phyloP scores from a whole-genome alignment of 352 stramenopile species.

The Globisporangium camurandrum region DNA sequence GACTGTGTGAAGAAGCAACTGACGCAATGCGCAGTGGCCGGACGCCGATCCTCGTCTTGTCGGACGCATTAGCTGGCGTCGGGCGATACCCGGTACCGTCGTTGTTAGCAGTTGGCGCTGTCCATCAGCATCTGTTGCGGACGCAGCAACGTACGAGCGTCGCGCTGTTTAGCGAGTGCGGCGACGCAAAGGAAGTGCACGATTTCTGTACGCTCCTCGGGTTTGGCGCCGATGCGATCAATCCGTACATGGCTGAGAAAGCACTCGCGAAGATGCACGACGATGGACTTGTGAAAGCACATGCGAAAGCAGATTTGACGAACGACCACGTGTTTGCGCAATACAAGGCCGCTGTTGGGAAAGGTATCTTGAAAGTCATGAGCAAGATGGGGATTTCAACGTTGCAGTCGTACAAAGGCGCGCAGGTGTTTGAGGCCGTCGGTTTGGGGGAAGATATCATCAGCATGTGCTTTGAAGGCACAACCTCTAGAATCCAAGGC shows the following conservation, averaged over 20 bases:
- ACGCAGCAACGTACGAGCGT: conserved; percentile 88
- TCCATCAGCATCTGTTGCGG: conserved; percentile 94
- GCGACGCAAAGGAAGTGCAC: conserved; percentile 95
- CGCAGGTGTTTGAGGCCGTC: conserved; percentile 95
- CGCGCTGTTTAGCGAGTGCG: conserved; percentile 91
- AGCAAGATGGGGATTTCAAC: conserved; percentile 97
- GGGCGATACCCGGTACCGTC: conserved; percentile 91
- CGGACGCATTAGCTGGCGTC: conserved; percentile 85
- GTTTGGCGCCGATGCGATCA: conserved; percentile 94
- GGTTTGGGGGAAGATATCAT: conserved; percentile 91
- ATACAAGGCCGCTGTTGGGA: conserved; percentile 57
- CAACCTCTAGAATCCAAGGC: conserved; percentile 86
- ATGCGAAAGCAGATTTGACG: conserved; percentile 41
- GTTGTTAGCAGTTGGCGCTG: conserved; percentile 90
- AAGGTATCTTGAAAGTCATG: conserved; percentile 73
- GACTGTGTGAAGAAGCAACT: conserved; percentile 91
- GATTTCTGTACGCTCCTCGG: conserved; percentile 92
- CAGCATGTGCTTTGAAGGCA: conserved; percentile 81
- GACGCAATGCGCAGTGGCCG: conserved; percentile 83
- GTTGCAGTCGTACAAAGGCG: conserved; percentile 92
- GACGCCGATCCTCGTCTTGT: conserved; percentile 86
- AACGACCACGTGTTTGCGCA: conserved; percentile 60
- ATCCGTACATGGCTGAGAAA: conserved; percentile 94
- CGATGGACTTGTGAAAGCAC: conserved; percentile 79
- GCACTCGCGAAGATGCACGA: conserved; percentile 93